Conservation (phyloP, 2,329 filamentous ascomycete genomes). For the Diplodia sapinea region DNA sequence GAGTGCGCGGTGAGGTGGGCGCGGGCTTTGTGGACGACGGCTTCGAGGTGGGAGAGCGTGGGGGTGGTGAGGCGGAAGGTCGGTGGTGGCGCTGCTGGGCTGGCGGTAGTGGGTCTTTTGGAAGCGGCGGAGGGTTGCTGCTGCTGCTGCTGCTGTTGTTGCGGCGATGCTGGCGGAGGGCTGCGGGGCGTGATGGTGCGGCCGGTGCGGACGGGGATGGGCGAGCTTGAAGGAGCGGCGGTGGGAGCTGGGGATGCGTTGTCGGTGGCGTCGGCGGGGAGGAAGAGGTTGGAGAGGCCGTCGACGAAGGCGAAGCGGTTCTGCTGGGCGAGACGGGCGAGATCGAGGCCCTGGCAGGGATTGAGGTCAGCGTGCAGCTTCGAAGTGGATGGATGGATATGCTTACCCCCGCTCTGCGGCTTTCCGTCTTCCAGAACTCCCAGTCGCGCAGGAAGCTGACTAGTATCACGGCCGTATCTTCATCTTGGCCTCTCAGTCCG, state of each 20-base stretch:
- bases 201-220: constrained; percentile 28
- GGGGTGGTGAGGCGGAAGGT: constrained; percentile 39
- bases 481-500: constrained; percentile 40
- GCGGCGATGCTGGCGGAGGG: constrained; percentile 1
- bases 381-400: neutral
- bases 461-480: constrained; percentile 63
- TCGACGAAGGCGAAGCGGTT: constrained; percentile 76
- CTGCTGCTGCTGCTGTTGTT: neutral
- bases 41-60: constrained; percentile 38
- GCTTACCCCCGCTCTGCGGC: constrained; percentile 66
- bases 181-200: constrained; percentile 33
- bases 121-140: constrained; percentile 13
- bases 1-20: constrained; percentile 33
- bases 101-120: neutral
- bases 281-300: constrained; percentile 68
- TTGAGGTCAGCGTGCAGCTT: constrained; percentile 1
- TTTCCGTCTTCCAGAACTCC: constrained; percentile 77
- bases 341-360: constrained; percentile 67
- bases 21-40: constrained; percentile 40
- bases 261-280: constrained; percentile 32
- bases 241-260: neutral
- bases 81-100: neutral
- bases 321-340: constrained; percentile 64
- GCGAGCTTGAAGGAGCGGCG: neutral
- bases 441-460: constrained; percentile 83